These are phyloP conservation scores for Neonectria coccinea DNA, from an alignment of 2,329 filamentous ascomycete species.

Conservation along the genomic window DNA sequence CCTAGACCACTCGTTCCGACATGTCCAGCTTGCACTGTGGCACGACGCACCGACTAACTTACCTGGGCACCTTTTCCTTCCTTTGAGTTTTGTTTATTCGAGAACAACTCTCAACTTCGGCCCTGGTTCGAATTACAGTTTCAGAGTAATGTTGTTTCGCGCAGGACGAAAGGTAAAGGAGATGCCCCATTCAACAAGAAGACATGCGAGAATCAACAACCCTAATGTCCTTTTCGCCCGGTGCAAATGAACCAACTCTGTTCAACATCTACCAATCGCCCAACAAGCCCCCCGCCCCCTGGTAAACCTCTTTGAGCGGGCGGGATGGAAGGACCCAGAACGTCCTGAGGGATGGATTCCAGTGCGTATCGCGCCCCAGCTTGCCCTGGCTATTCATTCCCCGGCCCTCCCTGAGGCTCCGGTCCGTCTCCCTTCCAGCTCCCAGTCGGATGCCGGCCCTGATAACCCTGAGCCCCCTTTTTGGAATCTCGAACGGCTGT, in stretches of 20 bases:
- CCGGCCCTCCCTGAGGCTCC: constrained; percentile 21
- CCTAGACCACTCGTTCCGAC: background rate
- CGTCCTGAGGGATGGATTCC: constrained; percentile 24
- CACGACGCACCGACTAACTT: background rate
- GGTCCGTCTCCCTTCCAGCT: constrained; percentile 20
- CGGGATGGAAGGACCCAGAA: constrained; percentile 22
- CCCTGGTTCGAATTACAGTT: background rate
- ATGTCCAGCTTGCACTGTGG: background rate
- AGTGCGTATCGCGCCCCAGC: constrained; percentile 15
- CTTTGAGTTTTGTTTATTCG: constrained; percentile 1
- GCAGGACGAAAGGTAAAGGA: background rate
- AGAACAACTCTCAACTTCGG: background rate
- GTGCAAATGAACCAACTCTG: constrained; percentile 15
- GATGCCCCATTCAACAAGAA: background rate
- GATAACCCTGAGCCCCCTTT: constrained; percentile 30
- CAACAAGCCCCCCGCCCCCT: constrained; percentile 15
- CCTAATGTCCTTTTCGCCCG: constrained; percentile 11
- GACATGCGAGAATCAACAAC: constrained; percentile 5
- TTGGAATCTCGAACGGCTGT: constrained; percentile 37
- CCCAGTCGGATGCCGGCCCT: constrained; percentile 34
- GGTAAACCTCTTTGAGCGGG: background rate
- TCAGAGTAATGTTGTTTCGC: background rate
- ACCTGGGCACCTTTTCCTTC: background rate
- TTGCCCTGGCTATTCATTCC: constrained; percentile 4
- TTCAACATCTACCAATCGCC: constrained; percentile 23